These are phyloP conservation scores for Colletotrichum gloeosporioides DNA, from an alignment of 2,329 filamentous ascomycete species.

Conservation along the genomic window DNA sequence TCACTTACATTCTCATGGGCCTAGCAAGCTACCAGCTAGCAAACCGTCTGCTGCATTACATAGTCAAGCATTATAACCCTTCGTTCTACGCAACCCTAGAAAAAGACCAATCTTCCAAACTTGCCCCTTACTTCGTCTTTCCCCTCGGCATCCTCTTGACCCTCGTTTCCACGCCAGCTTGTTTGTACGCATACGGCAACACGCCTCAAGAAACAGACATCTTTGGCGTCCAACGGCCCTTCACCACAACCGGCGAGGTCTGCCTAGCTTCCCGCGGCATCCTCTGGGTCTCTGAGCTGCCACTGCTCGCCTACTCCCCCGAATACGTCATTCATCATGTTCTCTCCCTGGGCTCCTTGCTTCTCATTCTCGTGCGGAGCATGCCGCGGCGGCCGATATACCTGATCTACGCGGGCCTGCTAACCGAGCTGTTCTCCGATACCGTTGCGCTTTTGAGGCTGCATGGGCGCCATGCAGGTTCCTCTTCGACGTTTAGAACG, in stretches of 20 bases:
- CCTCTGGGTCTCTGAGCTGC: constrained; percentile 22
- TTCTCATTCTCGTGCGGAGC: background rate
- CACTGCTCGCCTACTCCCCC: constrained; percentile 6
- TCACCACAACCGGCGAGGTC: background rate
- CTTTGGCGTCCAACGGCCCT: background rate
- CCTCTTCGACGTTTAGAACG: background rate
- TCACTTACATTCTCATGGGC: background rate
- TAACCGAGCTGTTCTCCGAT: constrained; percentile 18
- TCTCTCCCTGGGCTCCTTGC: constrained; percentile 10
- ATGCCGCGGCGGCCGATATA: background rate
- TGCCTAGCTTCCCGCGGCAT: constrained; percentile 13
- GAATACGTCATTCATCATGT: constrained; percentile 20
- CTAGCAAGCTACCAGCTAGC: background rate
- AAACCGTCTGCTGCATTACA: background rate
- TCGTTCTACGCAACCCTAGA: background rate
- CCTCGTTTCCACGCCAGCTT: constrained; percentile 8
- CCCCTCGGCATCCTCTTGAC: constrained; percentile 11
- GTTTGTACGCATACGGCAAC: background rate
- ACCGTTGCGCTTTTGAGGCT: background rate
- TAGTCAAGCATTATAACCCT: background rate
- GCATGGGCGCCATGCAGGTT: background rate
- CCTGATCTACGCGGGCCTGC: constrained; percentile 14
- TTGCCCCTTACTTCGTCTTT: constrained; percentile 18
- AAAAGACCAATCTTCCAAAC: background rate
- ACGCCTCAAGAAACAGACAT: background rate